Conservation (phyloP, 495 filamentous ascomycete species). For the Beverwykella pulmonaria region DNA sequence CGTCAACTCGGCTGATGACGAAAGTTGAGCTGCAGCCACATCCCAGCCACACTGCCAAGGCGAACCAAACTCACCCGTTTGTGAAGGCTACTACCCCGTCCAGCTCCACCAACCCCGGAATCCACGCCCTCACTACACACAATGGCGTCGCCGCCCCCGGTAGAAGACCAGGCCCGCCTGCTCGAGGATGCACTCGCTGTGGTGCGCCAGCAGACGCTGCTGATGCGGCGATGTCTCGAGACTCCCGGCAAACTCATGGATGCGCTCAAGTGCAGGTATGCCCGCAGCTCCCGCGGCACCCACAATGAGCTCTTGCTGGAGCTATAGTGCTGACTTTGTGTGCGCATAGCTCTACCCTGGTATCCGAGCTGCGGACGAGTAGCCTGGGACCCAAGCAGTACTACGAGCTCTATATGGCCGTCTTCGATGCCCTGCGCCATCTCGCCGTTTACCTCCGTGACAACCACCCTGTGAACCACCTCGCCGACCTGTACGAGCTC, state of each 20-base stretch:
- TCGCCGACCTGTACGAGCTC: slow-evolving; percentile 97
- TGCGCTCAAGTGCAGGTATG: slow-evolving; percentile 97
- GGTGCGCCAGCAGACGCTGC: slow-evolving; percentile 89
- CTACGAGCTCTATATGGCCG: slow-evolving; percentile 98
- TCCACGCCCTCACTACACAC: slow-evolving; percentile 10
- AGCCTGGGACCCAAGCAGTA: slow-evolving; percentile 97
- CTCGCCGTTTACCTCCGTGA: slow-evolving; percentile 95
- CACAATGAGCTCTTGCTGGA: not conserved
- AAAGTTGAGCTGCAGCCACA: slow-evolving; percentile 4
- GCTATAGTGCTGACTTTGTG: slow-evolving; percentile 15
- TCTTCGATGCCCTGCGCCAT: slow-evolving; percentile 96
- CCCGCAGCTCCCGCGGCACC: slow-evolving; percentile 15
- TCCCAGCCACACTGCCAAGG: slow-evolving; percentile 5
- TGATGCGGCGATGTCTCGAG: slow-evolving; percentile 98
- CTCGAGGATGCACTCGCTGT: slow-evolving; percentile 95
- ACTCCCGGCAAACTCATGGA: slow-evolving; percentile 99
- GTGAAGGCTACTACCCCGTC: slow-evolving; percentile 8
- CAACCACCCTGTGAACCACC: slow-evolving; percentile 95
- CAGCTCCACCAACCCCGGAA: slow-evolving; percentile 21
- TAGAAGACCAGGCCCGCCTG: slow-evolving; percentile 90
- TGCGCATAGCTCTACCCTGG: slow-evolving; percentile 79
- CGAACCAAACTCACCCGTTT: not conserved
- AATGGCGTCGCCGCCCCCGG: slow-evolving; percentile 46
- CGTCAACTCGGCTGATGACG: not conserved
- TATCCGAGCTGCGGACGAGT: slow-evolving; percentile 94